Conservation (phyloP, 2,329 filamentous ascomycete species). For the Trichoderma oligosporum region DNA sequence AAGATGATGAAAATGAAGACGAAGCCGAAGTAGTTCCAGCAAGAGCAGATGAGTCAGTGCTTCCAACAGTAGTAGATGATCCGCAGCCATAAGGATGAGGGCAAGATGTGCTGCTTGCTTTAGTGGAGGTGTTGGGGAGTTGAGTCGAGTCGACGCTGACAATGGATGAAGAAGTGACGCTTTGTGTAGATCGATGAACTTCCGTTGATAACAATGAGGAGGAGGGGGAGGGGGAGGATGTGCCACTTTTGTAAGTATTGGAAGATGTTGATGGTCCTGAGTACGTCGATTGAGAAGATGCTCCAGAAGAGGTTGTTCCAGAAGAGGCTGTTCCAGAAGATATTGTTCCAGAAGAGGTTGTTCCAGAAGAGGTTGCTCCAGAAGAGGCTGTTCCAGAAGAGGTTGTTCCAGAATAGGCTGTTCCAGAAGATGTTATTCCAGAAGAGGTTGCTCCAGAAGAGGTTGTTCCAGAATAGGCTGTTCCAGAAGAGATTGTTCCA, state of each 20-base stretch:
- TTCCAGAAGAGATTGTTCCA: background rate
- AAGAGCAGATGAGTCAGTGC: conserved; percentile 4
- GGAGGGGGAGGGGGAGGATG: no score
- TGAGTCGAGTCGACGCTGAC: background rate
- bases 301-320: background rate
- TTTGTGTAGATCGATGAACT: background rate
- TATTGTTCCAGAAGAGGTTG: no score
- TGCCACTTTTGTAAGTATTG: background rate
- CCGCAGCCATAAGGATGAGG: conserved; percentile 18
- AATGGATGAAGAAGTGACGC: background rate
- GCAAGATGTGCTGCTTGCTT: background rate
- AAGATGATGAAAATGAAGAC: background rate
- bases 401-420: background rate
- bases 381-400: no score
- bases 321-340: background rate
- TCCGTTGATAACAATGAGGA: background rate
- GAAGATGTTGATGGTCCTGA: background rate
- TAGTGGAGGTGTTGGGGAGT: background rate
- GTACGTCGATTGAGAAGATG: background rate
- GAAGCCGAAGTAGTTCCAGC: background rate
- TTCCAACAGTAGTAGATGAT: conserved; percentile 1
- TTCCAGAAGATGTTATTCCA: no score
- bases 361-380: background rate
- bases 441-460: background rate
- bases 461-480: no score